These are phyloP conservation scores for Aspergillus uvarum DNA, from an alignment of 2,329 filamentous ascomycete species.

Conservation along the genomic window DNA sequence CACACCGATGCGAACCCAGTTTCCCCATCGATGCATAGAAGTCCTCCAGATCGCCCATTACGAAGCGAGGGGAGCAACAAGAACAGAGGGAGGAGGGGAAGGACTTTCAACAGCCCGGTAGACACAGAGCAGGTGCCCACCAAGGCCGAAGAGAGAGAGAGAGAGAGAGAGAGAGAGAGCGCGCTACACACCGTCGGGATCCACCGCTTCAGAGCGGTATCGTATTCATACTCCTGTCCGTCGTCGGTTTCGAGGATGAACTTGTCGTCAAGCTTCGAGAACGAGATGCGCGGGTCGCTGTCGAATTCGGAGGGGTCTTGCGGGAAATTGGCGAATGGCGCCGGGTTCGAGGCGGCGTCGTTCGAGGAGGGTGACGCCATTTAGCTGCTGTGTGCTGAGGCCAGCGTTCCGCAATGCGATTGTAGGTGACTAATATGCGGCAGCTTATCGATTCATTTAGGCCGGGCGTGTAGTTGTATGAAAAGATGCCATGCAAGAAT, in stretches of 20 bases:
- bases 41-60: too few relatives aligned
- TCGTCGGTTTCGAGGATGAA: slow-evolving; percentile 82
- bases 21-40: too few relatives aligned
- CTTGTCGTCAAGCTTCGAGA: slow-evolving; percentile 77
- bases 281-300: slow-evolving; percentile 78
- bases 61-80: background rate
- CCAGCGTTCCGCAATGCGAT: background rate
- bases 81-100: background rate
- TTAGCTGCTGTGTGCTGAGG: background rate
- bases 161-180: background rate
- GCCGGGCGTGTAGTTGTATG: background rate
- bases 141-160: slow-evolving; percentile 15
- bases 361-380: slow-evolving; percentile 28
- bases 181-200: slow-evolving; percentile 58
- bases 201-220: slow-evolving; percentile 71
- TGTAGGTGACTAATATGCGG: background rate
- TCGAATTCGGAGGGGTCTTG: slow-evolving; percentile 67
- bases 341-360: slow-evolving; percentile 16
- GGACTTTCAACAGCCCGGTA: slow-evolving; percentile 18
- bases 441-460: background rate
- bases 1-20: too few relatives aligned
- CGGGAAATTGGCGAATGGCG: slow-evolving; percentile 45
- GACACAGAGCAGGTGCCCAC: slow-evolving; percentile 12
- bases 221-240: slow-evolving; percentile 81
- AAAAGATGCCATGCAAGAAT: background rate